Percentiles rank a stretch among this genome's conserved stretches.
These are phyloP conservation scores for Lyophyllum semitale DNA, from an alignment of 768 basidiomycete genomes.

Conservation along the genomic window DNA sequence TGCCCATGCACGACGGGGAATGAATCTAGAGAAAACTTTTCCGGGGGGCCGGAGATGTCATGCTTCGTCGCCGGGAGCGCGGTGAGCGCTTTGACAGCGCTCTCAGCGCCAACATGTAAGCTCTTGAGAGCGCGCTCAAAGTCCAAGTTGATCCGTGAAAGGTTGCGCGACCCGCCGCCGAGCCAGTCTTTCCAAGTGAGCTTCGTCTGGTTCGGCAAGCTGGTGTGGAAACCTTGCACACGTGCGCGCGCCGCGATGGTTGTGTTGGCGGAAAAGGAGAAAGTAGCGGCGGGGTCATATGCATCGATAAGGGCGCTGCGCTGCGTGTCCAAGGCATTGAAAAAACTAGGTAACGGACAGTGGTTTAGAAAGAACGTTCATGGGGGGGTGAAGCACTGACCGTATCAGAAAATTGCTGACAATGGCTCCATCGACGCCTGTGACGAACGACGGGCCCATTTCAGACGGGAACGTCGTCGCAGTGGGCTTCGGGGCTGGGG, in stretches of 20 bases:
- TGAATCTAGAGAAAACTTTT: slow-evolving; percentile 86
- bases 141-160: slow-evolving; percentile 64
- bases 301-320: slow-evolving; percentile 66
- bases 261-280: slow-evolving; percentile 88
- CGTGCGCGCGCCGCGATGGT: slow-evolving; percentile 77
- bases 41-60: slow-evolving; percentile 73
- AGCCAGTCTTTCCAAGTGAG: slow-evolving; percentile 80
- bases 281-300: slow-evolving; percentile 87
- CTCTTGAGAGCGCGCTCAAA: slow-evolving; percentile 64
- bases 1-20: slow-evolving; percentile 72
- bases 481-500: slow-evolving; percentile 44
- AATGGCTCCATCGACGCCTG: slow-evolving; percentile 67
- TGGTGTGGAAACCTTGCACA: slow-evolving; percentile 65
- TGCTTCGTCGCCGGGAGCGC: slow-evolving; percentile 80
- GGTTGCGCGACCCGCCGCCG: slow-evolving; percentile 71
- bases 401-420: slow-evolving; percentile 79
- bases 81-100: slow-evolving; percentile 58
- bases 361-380: slow-evolving; percentile 9
- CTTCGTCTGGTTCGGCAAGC: slow-evolving; percentile 82
- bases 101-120: slow-evolving; percentile 72
- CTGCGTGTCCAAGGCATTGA: slow-evolving; percentile 80
- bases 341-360: slow-evolving; percentile 57
- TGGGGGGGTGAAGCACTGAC: slow-evolving; percentile 41
- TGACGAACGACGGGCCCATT: slow-evolving; percentile 74
- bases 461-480: slow-evolving; percentile 78